A percentile compares a stretch with the other conserved stretches of the same genome.
Evolutionary conservation across 2,329 filamentous ascomycete genomes (phyloP).

Genomic region (Pseudogymnoascus sp.): DNA sequence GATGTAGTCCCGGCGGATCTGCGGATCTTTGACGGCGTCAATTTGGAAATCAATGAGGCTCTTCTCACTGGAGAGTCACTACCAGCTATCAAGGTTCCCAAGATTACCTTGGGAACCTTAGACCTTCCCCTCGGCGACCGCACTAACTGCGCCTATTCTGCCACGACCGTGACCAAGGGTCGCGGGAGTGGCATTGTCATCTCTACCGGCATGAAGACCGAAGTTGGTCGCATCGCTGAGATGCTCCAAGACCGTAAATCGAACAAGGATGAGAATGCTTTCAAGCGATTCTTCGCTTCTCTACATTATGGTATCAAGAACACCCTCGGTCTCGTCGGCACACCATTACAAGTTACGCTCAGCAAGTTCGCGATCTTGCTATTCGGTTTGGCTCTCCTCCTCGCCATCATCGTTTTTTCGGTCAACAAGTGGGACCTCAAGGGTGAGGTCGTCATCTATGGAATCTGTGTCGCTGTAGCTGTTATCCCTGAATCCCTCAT

Average conservation of each 20-base stretch:
- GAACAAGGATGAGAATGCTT: constrained; percentile 42
- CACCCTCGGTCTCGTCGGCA: constrained; percentile 62
- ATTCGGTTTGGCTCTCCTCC: constrained; percentile 60
- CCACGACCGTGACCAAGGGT: constrained; percentile 63
- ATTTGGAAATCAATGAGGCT: constrained; percentile 68
- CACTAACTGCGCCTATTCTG: constrained; percentile 63
- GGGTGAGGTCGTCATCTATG: constrained; percentile 52
- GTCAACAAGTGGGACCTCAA: constrained; percentile 46
- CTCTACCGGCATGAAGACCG: constrained; percentile 64
- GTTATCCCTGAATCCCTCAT: constrained; percentile 62
- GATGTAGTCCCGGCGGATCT: constrained; percentile 65
- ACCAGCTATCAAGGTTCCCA: constrained; percentile 58
- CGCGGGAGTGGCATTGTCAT: constrained; percentile 62
- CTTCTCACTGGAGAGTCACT: constrained; percentile 67
- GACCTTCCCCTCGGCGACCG: constrained; percentile 60
- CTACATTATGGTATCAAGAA: constrained; percentile 36
- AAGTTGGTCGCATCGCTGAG: constrained; percentile 66
- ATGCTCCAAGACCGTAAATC: constrained; percentile 53
- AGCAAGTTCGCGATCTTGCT: constrained; percentile 77
- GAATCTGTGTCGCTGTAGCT: constrained; percentile 53
- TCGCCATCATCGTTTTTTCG: constrained; percentile 55
- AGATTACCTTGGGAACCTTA: constrained; percentile 35
- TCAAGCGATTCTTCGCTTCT: constrained; percentile 38
- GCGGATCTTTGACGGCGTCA: constrained; percentile 57
- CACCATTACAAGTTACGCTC: constrained; percentile 75